A percentile compares a stretch with the other conserved stretches of the same genome.
phyloP scores from a whole-genome alignment of 2,329 filamentous ascomycete species.

The Alternaria novae-zelandiae region DNA sequence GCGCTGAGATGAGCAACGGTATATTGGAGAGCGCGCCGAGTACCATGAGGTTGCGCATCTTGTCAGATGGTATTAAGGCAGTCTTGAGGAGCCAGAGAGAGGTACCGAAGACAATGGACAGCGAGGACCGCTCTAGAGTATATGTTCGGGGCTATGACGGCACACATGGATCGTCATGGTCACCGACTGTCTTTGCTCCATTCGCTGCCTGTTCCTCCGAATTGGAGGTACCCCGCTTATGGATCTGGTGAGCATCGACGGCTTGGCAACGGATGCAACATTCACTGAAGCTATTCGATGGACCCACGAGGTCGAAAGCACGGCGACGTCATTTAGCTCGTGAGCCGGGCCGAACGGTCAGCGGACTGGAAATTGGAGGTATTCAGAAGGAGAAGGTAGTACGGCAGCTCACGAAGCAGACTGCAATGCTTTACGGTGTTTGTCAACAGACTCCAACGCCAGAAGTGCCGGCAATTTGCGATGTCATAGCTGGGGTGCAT shows the following conservation, averaged over 20 bases:
- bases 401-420: not conserved
- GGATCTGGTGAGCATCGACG: constrained; percentile 28
- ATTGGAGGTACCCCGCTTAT: constrained; percentile 41
- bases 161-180: constrained; percentile 1
- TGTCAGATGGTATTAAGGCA: constrained; percentile 1
- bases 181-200: constrained; percentile 4
- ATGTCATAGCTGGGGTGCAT: constrained; percentile 2
- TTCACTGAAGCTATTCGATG: constrained; percentile 26
- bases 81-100: not conserved
- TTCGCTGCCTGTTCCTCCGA: constrained; percentile 25
- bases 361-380: constrained; percentile 2
- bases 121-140: not conserved
- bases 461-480: not conserved
- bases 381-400: constrained; percentile 18
- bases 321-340: constrained; percentile 31
- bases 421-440: not conserved
- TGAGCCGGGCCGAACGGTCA: constrained; percentile 5
- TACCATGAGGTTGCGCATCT: constrained; percentile 31
- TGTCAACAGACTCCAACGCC: constrained; percentile 10
- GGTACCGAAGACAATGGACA: not conserved
- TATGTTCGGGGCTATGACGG: not conserved
- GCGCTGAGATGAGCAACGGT: constrained; percentile 36
- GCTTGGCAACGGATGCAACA: constrained; percentile 31
- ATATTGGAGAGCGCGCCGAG: constrained; percentile 20
- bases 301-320: constrained; percentile 5